Percentiles rank a stretch among this genome's conserved stretches.
These are phyloP conservation scores for Dactylellina cionopaga DNA, from an alignment of 2,329 filamentous ascomycete genomes.

Conservation along the genomic window DNA sequence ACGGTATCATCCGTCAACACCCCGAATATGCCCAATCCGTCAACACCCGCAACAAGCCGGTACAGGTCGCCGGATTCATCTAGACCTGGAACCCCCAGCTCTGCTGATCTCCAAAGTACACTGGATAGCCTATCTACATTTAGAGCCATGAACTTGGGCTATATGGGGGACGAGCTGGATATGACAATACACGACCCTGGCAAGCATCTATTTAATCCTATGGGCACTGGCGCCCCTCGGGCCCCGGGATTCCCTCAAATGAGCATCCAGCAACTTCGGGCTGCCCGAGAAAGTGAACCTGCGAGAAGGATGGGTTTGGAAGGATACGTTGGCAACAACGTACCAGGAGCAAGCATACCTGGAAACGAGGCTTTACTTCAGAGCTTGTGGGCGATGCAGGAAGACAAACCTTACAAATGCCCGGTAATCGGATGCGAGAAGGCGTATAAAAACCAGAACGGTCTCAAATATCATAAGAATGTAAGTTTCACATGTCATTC, in stretches of 20 bases:
- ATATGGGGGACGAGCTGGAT: constrained; percentile 68
- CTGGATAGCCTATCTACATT: constrained; percentile 71
- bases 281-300: constrained; percentile 52
- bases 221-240: constrained; percentile 42
- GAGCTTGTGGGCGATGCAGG: constrained; percentile 72
- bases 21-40: constrained; percentile 77
- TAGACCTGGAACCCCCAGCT: constrained; percentile 71
- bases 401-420: constrained; percentile 97
- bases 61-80: constrained; percentile 71
- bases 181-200: constrained; percentile 61
- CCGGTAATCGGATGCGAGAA: constrained; percentile 99
- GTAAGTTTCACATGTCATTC: constrained; percentile 62
- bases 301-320: constrained; percentile 59
- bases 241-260: constrained; percentile 64
- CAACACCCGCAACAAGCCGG: constrained; percentile 61
- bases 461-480: constrained; percentile 86
- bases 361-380: constrained; percentile 59
- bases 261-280: constrained; percentile 71
- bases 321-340: constrained; percentile 58
- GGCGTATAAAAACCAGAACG: constrained; percentile 99
- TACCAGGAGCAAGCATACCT: constrained; percentile 54
- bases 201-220: constrained; percentile 57
- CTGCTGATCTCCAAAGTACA: constrained; percentile 75
- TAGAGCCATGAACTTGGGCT: constrained; percentile 66
- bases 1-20: constrained; percentile 90